phyloP scores from a whole-genome alignment of 2,329 filamentous ascomycete genomes.

The Exophiala bonariae region DNA sequence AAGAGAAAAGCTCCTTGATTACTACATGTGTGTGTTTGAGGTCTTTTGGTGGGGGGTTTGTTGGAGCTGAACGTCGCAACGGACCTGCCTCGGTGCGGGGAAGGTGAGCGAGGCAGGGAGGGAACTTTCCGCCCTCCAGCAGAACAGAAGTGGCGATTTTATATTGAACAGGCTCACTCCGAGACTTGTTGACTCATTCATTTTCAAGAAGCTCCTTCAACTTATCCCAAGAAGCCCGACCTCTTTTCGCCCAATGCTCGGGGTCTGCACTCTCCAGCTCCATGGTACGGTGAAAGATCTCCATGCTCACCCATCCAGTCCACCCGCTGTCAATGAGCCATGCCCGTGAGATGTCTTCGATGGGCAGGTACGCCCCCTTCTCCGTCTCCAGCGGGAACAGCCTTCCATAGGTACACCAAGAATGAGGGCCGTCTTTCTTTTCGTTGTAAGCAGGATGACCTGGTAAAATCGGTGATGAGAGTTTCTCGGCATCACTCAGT shows the following conservation, averaged over 20 bases:
- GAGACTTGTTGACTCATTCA: too few species aligned
- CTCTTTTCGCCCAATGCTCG: slow-evolving; percentile 8
- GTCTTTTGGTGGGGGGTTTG: too few species aligned
- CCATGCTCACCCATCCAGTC: slow-evolving; percentile 15
- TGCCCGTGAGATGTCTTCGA: slow-evolving; percentile 29
- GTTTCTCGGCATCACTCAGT: slow-evolving; percentile 36
- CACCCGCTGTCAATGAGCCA: slow-evolving; percentile 30
- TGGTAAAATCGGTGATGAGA: slow-evolving; percentile 1
- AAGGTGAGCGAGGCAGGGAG: too few species aligned
- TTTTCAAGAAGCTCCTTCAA: neutral
- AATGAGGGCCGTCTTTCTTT: slow-evolving; percentile 10
- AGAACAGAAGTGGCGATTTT: too few species aligned
- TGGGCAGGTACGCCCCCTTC: slow-evolving; percentile 18
- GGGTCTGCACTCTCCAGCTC: neutral
- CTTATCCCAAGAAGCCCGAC: slow-evolving; percentile 7
- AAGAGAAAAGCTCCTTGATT: too few species aligned
- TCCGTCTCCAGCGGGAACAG: slow-evolving; percentile 35
- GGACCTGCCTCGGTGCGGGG: too few species aligned
- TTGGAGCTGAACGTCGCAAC: too few species aligned
- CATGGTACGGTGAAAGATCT: slow-evolving; percentile 13
- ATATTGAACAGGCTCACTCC: too few species aligned
- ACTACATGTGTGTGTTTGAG: too few species aligned
- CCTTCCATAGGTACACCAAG: slow-evolving; percentile 26
- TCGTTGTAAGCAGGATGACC: slow-evolving; percentile 32
- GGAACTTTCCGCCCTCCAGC: too few species aligned